Conservation (phyloP, 495 filamentous ascomycete genomes). For the Daldinia caldariorum region DNA sequence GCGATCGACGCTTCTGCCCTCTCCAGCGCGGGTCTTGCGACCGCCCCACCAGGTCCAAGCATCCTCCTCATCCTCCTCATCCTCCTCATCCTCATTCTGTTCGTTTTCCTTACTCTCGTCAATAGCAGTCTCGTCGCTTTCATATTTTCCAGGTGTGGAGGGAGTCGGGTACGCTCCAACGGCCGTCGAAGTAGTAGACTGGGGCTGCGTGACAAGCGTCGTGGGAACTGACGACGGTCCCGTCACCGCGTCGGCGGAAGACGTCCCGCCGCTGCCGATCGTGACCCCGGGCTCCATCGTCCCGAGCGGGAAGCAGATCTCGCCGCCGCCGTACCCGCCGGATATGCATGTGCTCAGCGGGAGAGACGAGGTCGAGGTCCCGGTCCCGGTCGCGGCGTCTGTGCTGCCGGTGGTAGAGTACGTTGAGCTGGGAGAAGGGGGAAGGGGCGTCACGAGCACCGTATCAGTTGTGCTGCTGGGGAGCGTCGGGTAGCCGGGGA, state of each 20-base stretch:
- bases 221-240: conserved; percentile 21
- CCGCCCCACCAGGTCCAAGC: conserved; percentile 22
- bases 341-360: conserved; percentile 25
- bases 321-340: conserved; percentile 30
- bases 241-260: conserved; percentile 24
- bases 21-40: background rate
- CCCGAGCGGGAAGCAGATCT: conserved; percentile 30
- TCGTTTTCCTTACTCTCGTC: background rate
- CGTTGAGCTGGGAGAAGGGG: conserved; percentile 10
- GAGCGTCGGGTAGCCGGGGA: conserved; percentile 27
- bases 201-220: conserved; percentile 22
- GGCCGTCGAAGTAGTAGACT: conserved; percentile 11
- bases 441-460: conserved; percentile 2
- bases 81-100: too few species aligned
- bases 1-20: conserved; percentile 15
- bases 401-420: conserved; percentile 26
- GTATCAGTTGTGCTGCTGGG: conserved; percentile 11
- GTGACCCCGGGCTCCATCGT: conserved; percentile 2
- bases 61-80: background rate
- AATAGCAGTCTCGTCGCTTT: background rate
- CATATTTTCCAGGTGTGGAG: background rate
- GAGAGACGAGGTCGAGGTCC: conserved; percentile 21
- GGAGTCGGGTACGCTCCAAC: conserved; percentile 25
- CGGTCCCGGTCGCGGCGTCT: conserved; percentile 32
- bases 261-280: background rate